These are phyloP conservation scores for Zelopaecilomyces penicillatus DNA, from an alignment of 2,329 filamentous ascomycete species.

Conservation along the genomic window DNA sequence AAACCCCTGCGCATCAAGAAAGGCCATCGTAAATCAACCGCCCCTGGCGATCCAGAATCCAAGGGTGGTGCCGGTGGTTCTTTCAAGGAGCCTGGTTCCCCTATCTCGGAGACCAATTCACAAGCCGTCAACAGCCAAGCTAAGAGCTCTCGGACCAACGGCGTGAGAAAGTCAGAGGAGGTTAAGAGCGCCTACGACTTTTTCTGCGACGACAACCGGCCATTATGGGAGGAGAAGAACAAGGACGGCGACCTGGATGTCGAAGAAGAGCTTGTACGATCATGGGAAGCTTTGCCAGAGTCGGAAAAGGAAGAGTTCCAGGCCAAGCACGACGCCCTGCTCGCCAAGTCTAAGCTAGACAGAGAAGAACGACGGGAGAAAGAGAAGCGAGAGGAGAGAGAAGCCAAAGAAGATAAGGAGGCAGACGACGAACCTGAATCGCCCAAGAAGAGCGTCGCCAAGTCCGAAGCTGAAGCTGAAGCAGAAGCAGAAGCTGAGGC, in stretches of 20 bases:
- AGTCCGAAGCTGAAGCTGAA: constrained; percentile 9
- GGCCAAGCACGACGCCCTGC: constrained; percentile 19
- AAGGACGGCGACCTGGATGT: constrained; percentile 33
- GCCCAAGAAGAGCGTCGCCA: not conserved
- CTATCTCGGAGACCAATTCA: constrained; percentile 42
- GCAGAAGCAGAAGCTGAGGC: constrained; percentile 10
- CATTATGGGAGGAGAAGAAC: constrained; percentile 34
- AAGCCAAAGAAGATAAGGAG: constrained; percentile 15
- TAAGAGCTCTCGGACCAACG: constrained; percentile 30
- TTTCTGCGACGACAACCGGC: constrained; percentile 43
- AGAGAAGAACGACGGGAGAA: constrained; percentile 15
- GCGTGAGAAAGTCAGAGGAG: constrained; percentile 33
- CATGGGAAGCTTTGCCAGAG: constrained; percentile 46
- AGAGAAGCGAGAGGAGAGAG: constrained; percentile 5
- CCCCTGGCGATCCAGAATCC: constrained; percentile 35
- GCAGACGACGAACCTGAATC: constrained; percentile 11
- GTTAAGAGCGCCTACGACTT: constrained; percentile 45
- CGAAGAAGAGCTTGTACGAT: constrained; percentile 46
- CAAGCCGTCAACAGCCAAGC: constrained; percentile 21
- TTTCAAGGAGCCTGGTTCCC: constrained; percentile 38
- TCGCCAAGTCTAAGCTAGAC: constrained; percentile 14
- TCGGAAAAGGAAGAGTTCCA: constrained; percentile 42
- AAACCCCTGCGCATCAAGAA: constrained; percentile 70
- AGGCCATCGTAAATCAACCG: constrained; percentile 55
- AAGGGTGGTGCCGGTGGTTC: constrained; percentile 31